A percentile compares a stretch with the other conserved stretches of the same genome.
phyloP scores from a whole-genome alignment of 2,329 filamentous ascomycete genomes.

The Zymoseptoria crescenta region DNA sequence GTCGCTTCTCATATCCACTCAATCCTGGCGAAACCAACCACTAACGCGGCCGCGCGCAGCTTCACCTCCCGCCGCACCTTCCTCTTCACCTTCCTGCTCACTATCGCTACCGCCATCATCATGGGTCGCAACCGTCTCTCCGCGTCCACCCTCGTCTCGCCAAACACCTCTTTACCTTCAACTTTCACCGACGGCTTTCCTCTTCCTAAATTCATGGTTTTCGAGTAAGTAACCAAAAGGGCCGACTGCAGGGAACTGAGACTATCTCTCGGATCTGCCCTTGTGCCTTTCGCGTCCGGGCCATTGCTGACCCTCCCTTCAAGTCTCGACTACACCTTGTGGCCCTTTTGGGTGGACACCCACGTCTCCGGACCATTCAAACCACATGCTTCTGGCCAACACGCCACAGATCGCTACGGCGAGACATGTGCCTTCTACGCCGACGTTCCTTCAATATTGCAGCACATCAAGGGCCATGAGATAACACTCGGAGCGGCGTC shows the following conservation, averaged over 20 bases:
- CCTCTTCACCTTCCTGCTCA: slow-evolving; percentile 5
- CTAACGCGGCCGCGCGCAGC: not conserved
- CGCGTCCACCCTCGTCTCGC: slow-evolving; percentile 26
- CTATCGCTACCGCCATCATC: slow-evolving; percentile 8
- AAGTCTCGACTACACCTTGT: slow-evolving; percentile 31
- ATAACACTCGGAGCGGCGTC: slow-evolving; percentile 66
- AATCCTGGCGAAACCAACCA: not conserved
- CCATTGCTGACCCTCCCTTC: not conserved
- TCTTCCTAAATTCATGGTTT: slow-evolving; percentile 75
- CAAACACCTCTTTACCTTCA: slow-evolving; percentile 36
- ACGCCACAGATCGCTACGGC: slow-evolving; percentile 45
- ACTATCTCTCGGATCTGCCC: too few relatives aligned
- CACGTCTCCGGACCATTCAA: slow-evolving; percentile 73
- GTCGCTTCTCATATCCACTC: too few relatives aligned
- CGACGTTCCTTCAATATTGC: slow-evolving; percentile 43
- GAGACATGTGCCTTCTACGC: slow-evolving; percentile 41
- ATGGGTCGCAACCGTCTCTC: slow-evolving; percentile 11
- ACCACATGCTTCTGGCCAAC: slow-evolving; percentile 34
- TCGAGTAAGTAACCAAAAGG: slow-evolving; percentile 40
- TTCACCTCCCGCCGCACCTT: not conserved
- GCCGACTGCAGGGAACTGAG: not conserved
- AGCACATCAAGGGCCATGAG: slow-evolving; percentile 47
- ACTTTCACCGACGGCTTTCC: slow-evolving; percentile 61
- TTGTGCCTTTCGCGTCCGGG: not conserved
- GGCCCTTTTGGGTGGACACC: slow-evolving; percentile 97